Conservation (phyloP, 2,329 filamentous ascomycete genomes). For the Aspergillus persii region DNA sequence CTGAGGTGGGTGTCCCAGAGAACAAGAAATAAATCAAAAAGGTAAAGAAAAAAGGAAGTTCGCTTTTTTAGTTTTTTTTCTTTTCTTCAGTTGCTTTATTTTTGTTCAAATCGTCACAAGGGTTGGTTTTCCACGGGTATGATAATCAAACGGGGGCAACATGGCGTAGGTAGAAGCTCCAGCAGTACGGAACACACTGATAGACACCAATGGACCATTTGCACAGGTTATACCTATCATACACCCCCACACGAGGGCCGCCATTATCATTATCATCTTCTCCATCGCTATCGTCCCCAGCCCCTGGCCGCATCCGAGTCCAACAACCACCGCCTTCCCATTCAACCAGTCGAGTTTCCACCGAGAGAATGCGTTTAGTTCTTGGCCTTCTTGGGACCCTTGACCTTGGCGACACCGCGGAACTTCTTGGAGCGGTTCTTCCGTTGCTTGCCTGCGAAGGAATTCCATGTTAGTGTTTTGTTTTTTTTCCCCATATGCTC, state of each 20-base stretch:
- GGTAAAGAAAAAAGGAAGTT: slow-evolving; percentile 6
- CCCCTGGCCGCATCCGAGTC: slow-evolving; percentile 21
- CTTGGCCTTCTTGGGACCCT: slow-evolving; percentile 91
- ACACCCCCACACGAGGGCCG: slow-evolving; percentile 10
- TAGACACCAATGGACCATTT: neutral
- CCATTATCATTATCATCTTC: slow-evolving; percentile 19
- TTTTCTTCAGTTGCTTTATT: neutral
- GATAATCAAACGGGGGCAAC: neutral
- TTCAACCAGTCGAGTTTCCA: slow-evolving; percentile 21
- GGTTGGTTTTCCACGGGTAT: neutral
- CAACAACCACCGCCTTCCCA: slow-evolving; percentile 20
- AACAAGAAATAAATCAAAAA: neutral
- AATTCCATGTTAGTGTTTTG: neutral
- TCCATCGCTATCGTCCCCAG: slow-evolving; percentile 21
- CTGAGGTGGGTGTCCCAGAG: neutral
- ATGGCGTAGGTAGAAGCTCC: neutral
- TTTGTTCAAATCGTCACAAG: neutral
- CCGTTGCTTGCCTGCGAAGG: slow-evolving; percentile 89
- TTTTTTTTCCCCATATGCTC: neutral
- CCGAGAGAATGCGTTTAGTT: slow-evolving; percentile 59
- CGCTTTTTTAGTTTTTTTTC: neutral
- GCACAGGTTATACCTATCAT: neutral
- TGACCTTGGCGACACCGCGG: slow-evolving; percentile 96
- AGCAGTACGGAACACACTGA: neutral
- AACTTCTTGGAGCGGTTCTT: slow-evolving; percentile 99